phyloP scores from a whole-genome alignment of 1,139 yeast species.

The Taiozyma sp. region DNA sequence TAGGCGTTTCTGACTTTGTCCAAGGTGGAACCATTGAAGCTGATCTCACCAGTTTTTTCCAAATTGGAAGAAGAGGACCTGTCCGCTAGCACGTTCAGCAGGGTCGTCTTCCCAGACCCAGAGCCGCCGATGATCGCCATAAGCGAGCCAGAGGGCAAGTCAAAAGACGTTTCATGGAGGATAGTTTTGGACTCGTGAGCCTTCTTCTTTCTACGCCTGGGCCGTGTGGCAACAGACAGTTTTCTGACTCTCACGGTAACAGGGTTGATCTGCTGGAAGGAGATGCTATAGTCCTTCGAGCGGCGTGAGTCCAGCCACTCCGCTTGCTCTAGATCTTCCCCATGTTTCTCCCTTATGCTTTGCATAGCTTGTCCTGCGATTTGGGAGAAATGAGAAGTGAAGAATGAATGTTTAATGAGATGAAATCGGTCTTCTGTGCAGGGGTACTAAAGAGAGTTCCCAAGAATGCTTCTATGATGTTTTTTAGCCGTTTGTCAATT shows the following conservation, averaged over 20 bases:
- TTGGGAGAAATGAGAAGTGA: background rate
- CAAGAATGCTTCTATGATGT: background rate
- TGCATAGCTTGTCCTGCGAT: background rate
- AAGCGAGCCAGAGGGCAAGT: conserved; percentile 44
- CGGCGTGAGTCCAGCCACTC: background rate
- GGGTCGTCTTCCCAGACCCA: conserved; percentile 84
- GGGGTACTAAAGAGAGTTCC: background rate
- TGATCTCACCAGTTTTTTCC: conserved; percentile 34
- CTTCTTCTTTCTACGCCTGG: background rate
- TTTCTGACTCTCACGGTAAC: conserved; percentile 10
- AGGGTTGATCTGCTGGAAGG: conserved; percentile 8
- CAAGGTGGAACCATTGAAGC: conserved; percentile 19
- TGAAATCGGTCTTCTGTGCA: background rate
- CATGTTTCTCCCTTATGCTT: background rate
- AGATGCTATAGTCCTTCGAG: conserved; percentile 2
- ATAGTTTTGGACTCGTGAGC: conserved; percentile 16
- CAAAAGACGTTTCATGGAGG: conserved; percentile 46
- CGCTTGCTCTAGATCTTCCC: background rate
- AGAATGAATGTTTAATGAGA: background rate
- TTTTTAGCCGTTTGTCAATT: background rate
- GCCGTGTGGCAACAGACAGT: conserved; percentile 9
- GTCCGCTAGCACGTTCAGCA: conserved; percentile 67
- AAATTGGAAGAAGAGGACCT: conserved; percentile 35
- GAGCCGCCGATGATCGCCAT: conserved; percentile 81
- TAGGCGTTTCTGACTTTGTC: conserved; percentile 41